These are phyloP conservation scores for Cymodocea nodosa DNA, from an alignment of 116 monocot genomes.

Conservation along the genomic window DNA sequence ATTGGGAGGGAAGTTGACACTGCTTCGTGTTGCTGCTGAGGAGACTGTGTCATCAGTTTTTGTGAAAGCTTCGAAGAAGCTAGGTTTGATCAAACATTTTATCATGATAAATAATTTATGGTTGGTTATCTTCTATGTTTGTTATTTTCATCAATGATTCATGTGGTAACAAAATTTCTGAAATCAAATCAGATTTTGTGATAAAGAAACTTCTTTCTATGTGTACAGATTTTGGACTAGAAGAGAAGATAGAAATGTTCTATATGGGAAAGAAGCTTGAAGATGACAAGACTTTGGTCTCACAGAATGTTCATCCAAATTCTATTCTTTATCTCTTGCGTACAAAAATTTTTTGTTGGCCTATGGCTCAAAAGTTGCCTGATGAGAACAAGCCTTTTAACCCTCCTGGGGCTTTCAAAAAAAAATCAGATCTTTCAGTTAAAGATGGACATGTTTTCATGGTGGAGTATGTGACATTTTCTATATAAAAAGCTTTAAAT, in stretches of 20 bases:
- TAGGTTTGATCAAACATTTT: slow-evolving; percentile 28
- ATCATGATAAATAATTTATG: background rate
- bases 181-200: background rate
- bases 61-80: slow-evolving; percentile 67
- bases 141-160: background rate
- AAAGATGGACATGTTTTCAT: slow-evolving; percentile 96
- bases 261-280: slow-evolving; percentile 73
- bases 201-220: slow-evolving; percentile 2
- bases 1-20: slow-evolving; percentile 56
- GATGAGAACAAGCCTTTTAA: slow-evolving; percentile 80
- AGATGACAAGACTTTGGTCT: slow-evolving; percentile 49
- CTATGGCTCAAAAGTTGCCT: slow-evolving; percentile 76
- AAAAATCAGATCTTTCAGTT: slow-evolving; percentile 90
- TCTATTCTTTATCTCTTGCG: slow-evolving; percentile 82
- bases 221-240: slow-evolving; percentile 49
- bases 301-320: slow-evolving; percentile 61
- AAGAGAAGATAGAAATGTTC: slow-evolving; percentile 57
- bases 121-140: background rate
- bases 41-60: slow-evolving; percentile 51
- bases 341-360: slow-evolving; percentile 67
- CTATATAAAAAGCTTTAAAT: background rate
- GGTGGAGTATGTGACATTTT: slow-evolving; percentile 63
- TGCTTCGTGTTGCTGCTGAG: slow-evolving; percentile 57
- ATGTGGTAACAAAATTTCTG: background rate
- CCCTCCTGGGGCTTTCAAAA: slow-evolving; percentile 88